Percentiles rank a stretch among this genome's conserved stretches.
Conservation (phyloP, 129 eudicot species). For the Flaveria linearis region DNA sequence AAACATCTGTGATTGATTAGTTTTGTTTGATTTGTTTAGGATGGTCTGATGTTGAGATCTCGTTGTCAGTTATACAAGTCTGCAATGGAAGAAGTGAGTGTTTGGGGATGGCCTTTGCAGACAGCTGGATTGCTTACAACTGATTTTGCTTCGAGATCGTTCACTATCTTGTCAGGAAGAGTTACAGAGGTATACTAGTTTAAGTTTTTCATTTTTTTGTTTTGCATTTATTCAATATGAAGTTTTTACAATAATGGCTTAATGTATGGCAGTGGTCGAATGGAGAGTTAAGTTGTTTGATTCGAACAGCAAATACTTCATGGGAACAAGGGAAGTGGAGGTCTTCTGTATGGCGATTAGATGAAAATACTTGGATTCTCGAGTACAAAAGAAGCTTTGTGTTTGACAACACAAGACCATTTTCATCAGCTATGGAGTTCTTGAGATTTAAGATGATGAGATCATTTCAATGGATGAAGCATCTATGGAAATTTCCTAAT, state of each 20-base stretch:
- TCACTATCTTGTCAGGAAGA: slow-evolving; percentile 27
- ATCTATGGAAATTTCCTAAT: slow-evolving; percentile 40
- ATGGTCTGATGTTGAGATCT: slow-evolving; percentile 69
- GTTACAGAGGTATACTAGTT: too few relatives aligned
- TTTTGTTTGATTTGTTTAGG: too few relatives aligned
- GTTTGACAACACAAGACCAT: slow-evolving; percentile 44
- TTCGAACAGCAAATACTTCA: too few relatives aligned
- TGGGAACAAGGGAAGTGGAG: slow-evolving; percentile 49
- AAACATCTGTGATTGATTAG: too few relatives aligned
- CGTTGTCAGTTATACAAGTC: slow-evolving; percentile 53
- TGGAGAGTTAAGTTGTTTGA: too few relatives aligned
- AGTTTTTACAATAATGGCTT: background rate
- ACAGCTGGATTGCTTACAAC: slow-evolving; percentile 77
- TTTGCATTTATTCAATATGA: too few relatives aligned
- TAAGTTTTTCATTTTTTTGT: too few relatives aligned
- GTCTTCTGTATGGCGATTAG: slow-evolving; percentile 59
- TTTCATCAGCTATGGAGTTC: slow-evolving; percentile 49
- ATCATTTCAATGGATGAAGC: slow-evolving; percentile 46
- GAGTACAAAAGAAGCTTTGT: slow-evolving; percentile 58
- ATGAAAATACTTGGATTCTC: slow-evolving; percentile 86
- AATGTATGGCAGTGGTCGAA: background rate
- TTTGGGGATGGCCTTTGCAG: slow-evolving; percentile 96
- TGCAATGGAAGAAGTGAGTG: slow-evolving; percentile 50
- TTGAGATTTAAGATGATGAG: slow-evolving; percentile 45
- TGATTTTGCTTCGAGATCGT: slow-evolving; percentile 54